These are phyloP conservation scores for Apiotrichum porosum DNA, from an alignment of 1,284 basidiomycete species.

Conservation along the genomic window DNA sequence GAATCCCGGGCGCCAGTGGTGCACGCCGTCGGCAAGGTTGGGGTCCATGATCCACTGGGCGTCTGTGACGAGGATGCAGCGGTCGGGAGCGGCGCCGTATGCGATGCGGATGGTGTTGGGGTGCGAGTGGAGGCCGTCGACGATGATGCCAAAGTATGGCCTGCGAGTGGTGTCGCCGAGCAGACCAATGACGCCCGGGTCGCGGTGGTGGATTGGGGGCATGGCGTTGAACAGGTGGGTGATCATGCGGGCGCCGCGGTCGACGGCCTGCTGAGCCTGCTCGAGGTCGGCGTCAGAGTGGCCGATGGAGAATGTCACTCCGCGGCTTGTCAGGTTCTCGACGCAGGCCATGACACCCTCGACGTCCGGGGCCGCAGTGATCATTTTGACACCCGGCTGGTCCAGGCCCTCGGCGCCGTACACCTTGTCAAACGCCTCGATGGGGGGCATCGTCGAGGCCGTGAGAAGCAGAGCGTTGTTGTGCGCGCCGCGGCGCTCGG, in stretches of 20 bases:
- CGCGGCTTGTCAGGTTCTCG: conserved; percentile 58
- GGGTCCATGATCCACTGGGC: conserved; percentile 86
- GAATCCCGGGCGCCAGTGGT: conserved; percentile 70
- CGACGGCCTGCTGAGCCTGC: conserved; percentile 34
- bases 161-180: conserved; percentile 72
- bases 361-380: conserved; percentile 83
- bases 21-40: conserved; percentile 70
- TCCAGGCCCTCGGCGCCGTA: conserved; percentile 58
- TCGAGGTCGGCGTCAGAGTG: conserved; percentile 57
- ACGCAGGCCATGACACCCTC: conserved; percentile 71
- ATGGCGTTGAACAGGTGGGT: conserved; percentile 78
- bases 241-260: conserved; percentile 63
- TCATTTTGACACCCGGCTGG: conserved; percentile 64
- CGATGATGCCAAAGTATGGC: conserved; percentile 83
- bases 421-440: conserved; percentile 60
- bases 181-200: conserved; percentile 68
- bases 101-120: conserved; percentile 83
- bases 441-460: conserved; percentile 46
- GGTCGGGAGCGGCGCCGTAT: conserved; percentile 72
- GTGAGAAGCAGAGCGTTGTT: conserved; percentile 62
- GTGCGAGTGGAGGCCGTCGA: conserved; percentile 85
- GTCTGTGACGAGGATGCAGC: conserved; percentile 83
- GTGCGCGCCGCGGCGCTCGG: conserved; percentile 72
- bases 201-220: conserved; percentile 41
- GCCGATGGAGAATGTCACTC: conserved; percentile 75